Conservation (phyloP, 208 protist genomes). For the Leishmania major region DNA sequence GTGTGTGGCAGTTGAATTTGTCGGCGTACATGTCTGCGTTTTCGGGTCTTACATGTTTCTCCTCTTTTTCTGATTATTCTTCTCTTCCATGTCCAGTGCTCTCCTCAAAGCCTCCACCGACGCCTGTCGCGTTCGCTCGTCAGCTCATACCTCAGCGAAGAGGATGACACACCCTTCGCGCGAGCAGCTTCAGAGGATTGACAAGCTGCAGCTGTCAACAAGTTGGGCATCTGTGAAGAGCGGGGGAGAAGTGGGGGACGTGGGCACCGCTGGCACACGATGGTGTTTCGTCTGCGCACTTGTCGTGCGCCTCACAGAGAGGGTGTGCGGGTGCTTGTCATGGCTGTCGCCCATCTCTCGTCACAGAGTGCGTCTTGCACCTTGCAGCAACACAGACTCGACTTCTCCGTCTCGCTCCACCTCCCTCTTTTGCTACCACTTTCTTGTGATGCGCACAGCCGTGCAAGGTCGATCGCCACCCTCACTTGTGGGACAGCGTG, state of each 20-base stretch:
- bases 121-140: not conserved
- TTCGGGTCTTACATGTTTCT: not conserved
- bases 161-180: not conserved
- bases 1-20: not conserved
- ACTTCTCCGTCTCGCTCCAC: not conserved
- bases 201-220: not conserved
- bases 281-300: not conserved
- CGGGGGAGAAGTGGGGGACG: not conserved
- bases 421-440: not conserved
- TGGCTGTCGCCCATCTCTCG: not conserved
- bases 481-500: not conserved
- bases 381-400: not conserved
- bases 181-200: not conserved
- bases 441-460: not conserved
- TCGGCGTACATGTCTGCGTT: not conserved
- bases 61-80: not conserved
- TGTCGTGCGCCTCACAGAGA: too few species aligned
- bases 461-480: too few species aligned
- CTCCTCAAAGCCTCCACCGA: not conserved
- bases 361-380: not conserved
- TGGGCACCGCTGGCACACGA: not conserved
- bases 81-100: not conserved
- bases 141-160: not conserved
- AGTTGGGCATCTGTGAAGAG: not conserved
- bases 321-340: not conserved